These are phyloP conservation scores for Ambrosia trifida DNA, from an alignment of 129 eudicot genomes.

Conservation along the genomic window DNA sequence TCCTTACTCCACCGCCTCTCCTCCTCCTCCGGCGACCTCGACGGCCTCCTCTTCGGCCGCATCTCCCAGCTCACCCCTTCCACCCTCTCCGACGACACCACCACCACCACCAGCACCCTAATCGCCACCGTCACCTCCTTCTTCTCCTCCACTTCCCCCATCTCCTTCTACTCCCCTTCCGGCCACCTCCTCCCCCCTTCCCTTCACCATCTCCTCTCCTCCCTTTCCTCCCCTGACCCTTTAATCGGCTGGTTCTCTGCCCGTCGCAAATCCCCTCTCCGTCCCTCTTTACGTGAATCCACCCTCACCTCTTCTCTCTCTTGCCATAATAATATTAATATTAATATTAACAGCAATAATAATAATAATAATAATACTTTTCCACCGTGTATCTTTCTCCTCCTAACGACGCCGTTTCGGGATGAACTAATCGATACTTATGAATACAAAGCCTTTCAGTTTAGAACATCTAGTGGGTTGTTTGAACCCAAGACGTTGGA, in stretches of 20 bases:
- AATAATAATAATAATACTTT: not conserved
- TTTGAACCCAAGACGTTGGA: slow-evolving; percentile 60
- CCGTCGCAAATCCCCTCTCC: slow-evolving; percentile 81
- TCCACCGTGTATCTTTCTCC: slow-evolving; percentile 55
- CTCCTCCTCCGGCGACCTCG: slow-evolving; percentile 65
- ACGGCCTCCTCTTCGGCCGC: slow-evolving; percentile 89
- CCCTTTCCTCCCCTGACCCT: slow-evolving; percentile 27
- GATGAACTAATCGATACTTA: slow-evolving; percentile 80
- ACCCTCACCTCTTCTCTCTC: slow-evolving; percentile 46
- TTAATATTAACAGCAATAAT: not conserved
- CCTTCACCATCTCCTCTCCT: slow-evolving; percentile 30
- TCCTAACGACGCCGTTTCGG: slow-evolving; percentile 70
- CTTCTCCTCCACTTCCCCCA: slow-evolving; percentile 42
- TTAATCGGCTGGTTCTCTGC: slow-evolving; percentile 84
- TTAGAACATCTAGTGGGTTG: slow-evolving; percentile 23
- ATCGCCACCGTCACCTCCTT: slow-evolving; percentile 56
- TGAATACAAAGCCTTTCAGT: slow-evolving; percentile 68
- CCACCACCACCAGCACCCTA: slow-evolving; percentile 33
- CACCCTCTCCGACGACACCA: slow-evolving; percentile 66
- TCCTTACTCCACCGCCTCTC: slow-evolving; percentile 79
- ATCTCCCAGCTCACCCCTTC: slow-evolving; percentile 45
- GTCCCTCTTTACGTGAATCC: slow-evolving; percentile 73
- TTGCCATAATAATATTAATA: not conserved
- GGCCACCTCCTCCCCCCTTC: slow-evolving; percentile 35
- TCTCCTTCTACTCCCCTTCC: slow-evolving; percentile 45